phyloP scores from a whole-genome alignment of 495 filamentous ascomycete species.

The Aspergillus homomorphus region DNA sequence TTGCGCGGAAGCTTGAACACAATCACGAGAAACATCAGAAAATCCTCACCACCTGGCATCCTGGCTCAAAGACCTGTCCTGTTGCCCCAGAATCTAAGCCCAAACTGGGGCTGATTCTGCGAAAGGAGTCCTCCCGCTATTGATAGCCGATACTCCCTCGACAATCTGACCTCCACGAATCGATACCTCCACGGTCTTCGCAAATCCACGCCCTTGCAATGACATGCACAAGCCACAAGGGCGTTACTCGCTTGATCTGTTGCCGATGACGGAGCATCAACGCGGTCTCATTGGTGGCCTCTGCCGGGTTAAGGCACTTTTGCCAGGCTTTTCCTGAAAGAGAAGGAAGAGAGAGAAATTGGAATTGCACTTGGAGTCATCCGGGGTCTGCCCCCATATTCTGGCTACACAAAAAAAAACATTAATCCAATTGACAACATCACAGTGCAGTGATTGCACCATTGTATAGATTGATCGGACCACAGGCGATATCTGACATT shows the following conservation, averaged over 20 bases:
- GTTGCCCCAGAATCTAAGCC: background rate
- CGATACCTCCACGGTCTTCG: background rate
- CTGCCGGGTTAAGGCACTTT: background rate
- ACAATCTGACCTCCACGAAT: background rate
- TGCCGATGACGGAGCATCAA: background rate
- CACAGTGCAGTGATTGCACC: background rate
- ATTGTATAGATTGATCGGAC: background rate
- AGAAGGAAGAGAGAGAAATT: background rate
- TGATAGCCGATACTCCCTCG: background rate
- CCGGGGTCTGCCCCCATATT: background rate
- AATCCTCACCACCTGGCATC: background rate
- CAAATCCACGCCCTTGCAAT: background rate
- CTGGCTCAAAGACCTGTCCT: background rate
- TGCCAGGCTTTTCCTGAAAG: background rate
- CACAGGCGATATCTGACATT: background rate
- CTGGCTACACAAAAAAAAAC: background rate
- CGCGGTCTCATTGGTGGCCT: background rate
- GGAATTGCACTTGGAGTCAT: background rate
- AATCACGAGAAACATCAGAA: background rate
- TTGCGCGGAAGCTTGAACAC: background rate
- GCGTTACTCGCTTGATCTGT: background rate
- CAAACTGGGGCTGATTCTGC: background rate
- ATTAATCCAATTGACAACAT: background rate
- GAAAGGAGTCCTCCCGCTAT: background rate
- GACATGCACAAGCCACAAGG: background rate